Base-by-base conservation (phyloP, 2,329 filamentous ascomycete species). In the Parascedosporium putredinis region DNA sequence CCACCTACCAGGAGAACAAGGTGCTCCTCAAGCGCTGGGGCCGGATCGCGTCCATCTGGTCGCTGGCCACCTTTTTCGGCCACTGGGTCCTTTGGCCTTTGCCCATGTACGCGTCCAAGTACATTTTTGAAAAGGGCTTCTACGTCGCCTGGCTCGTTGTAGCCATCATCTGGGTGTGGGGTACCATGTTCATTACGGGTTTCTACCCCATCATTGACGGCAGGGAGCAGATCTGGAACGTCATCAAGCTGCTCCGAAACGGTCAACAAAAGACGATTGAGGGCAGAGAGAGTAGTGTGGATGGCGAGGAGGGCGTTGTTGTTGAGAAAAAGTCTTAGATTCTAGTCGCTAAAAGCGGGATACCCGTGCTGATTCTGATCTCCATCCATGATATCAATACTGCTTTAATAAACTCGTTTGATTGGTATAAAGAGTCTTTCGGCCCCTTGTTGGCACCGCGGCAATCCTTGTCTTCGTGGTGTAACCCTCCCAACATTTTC, bases 11-110 rank as follows among this genome's bases (percentile, higher is more conserved):
- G 1, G 54, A 55, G 0, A 60, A 66, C 3, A 63, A 68, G 5
- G 58, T 62, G 1, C 62, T 63, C 2, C 55, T 74, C 14, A 73
- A 70, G 54, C 62, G 67, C 33, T 76, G 73, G 74, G 66, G 67
- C 1, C 61, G 61, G 0, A 69, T 73, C 45, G 69, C 70, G 0
- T 64, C 68, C 1, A 59, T 67, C 6, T 74, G 73, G 73, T 64
- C 72, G 0, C 53, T 64, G 0, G 72, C 71, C 0, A 76, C 73
- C 0, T 76, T 76, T 48, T 50, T 76, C 1, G 73, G 73, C 0
- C 73, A 76, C 48, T 75, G 71, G 72, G 71, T 77, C 1, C 52
- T 77, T 2, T 78, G 73, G 73, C 74, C 74, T 1, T 60, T 77
- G 42, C 73, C 73, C 0, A 78, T 77, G 72, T 77, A 77, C 54